Conservation (phyloP, 352 stramenopile species). For the Phytophthora nicotianae region DNA sequence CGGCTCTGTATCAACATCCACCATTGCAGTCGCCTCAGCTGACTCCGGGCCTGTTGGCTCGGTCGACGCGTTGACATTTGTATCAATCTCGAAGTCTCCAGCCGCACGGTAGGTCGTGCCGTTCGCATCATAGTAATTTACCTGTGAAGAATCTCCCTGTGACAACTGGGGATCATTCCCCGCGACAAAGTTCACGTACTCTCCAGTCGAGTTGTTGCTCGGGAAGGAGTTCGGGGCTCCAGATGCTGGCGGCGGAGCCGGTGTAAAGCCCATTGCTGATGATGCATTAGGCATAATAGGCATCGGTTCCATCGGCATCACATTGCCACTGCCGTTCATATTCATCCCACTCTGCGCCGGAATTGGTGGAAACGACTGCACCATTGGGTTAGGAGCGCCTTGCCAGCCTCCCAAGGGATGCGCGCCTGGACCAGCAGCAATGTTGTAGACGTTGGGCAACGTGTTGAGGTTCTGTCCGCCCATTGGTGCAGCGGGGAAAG, state of each 20-base stretch:
- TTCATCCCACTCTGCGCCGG: constrained; percentile 22
- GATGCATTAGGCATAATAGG: constrained; percentile 28
- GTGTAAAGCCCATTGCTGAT: constrained; percentile 26
- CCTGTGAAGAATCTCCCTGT: constrained; percentile 40
- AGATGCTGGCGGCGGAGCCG: constrained; percentile 15
- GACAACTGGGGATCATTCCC: constrained; percentile 59
- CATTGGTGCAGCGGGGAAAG: constrained; percentile 26
- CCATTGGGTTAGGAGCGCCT: constrained; percentile 24
- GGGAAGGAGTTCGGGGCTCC: constrained; percentile 25
- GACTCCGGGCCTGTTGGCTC: background rate
- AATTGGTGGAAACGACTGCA: constrained; percentile 19
- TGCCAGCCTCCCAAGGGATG: constrained; percentile 31
- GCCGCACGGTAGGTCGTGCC: constrained; percentile 64
- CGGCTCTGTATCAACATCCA: constrained; percentile 66
- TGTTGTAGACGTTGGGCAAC: constrained; percentile 35
- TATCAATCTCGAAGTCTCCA: constrained; percentile 57
- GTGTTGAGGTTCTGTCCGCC: constrained; percentile 28
- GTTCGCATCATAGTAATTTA: constrained; percentile 74
- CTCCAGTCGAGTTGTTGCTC: constrained; percentile 24
- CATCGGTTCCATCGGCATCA: constrained; percentile 34
- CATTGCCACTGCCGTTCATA: constrained; percentile 21
- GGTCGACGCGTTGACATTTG: constrained; percentile 12
- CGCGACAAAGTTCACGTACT: constrained; percentile 54
- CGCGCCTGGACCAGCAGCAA: constrained; percentile 11
- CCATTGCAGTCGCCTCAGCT: constrained; percentile 23